phyloP scores from a whole-genome alignment of 306 rosid species.

The Cajanus cajan region DNA sequence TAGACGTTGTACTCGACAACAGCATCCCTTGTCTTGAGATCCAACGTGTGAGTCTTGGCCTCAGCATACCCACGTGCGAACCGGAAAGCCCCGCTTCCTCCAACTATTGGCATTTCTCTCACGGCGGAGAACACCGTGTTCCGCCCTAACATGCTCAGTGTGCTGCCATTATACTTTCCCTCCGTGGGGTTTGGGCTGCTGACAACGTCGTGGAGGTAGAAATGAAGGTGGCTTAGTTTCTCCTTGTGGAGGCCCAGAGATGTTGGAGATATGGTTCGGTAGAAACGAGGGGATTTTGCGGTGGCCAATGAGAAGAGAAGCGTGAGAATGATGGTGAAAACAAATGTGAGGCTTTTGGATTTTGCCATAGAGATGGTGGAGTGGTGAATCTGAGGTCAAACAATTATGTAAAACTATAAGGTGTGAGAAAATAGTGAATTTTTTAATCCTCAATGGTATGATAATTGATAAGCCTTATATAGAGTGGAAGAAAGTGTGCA shows the following conservation, averaged over 20 bases:
- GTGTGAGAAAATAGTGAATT: no score
- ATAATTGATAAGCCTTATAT: no score
- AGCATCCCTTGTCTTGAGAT: slow-evolving; percentile 32
- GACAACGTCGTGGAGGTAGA: slow-evolving; percentile 60
- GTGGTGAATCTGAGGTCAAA: no score
- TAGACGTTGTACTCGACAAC: slow-evolving; percentile 48
- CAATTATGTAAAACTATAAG: no score
- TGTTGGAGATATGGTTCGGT: slow-evolving; percentile 15
- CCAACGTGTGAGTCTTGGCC: slow-evolving; percentile 33
- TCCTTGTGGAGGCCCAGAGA: slow-evolving; percentile 39
- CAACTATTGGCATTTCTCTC: slow-evolving; percentile 35
- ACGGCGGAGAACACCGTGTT: not conserved
- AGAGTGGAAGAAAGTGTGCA: no score
- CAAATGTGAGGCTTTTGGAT: not conserved
- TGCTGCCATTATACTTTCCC: slow-evolving; percentile 35
- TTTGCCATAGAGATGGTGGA: slow-evolving; percentile 16
- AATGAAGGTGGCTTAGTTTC: slow-evolving; percentile 60
- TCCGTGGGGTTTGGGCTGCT: slow-evolving; percentile 45
- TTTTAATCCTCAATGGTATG: no score
- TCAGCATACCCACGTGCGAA: slow-evolving; percentile 58
- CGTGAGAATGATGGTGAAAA: not conserved
- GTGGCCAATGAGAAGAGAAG: not conserved
- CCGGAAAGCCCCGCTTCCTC: slow-evolving; percentile 48
- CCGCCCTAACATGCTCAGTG: slow-evolving; percentile 31
- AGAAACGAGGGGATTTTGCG: slow-evolving; percentile 20